Evolutionary conservation across 2,329 filamentous ascomycete species (phyloP), one percentile per base, ranked within the genome.

Genomic region (Coniochaeta prunicola): DNA sequence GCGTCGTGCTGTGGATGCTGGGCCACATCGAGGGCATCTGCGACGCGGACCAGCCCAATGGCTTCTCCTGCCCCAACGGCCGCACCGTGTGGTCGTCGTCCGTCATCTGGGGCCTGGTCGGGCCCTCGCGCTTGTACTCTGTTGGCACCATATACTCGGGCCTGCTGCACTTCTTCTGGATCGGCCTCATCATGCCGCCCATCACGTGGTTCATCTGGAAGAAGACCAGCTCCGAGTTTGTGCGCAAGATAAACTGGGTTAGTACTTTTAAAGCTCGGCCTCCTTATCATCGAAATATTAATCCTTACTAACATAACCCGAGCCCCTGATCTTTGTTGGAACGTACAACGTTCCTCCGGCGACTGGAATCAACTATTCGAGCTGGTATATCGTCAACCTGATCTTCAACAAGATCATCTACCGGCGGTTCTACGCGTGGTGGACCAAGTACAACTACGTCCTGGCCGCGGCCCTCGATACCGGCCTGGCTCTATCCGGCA

Each of bases 21-120:
- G 70, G 71, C 19, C 73, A 78, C 45, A 84, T 86, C 58, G 63
- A 72, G 2, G 70, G 74, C 10, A 73, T 84, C 13, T 86, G 81
- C 60, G 64, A 65, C 74, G 74, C 36, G 64, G 45, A 50, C 17
- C 17, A 19, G 70, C 17, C 75, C 78, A 61, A 78, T 75, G 61
- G 76, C 69, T 4, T 85, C 42, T 75, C 79, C 61, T 82, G 72
- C 64, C 79, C 79, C 15, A 76, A 75, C 15, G 76, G 80, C 63
- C 80, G 80, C 65, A 80, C 78, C 3, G 82, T 83, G 68, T 84
- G 83, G 67, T 65, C 80, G 0, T 79, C 81, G 1, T 77, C 80
- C 0, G 76, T 83, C 0, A 71, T 83, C 4, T 83, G 80, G 80
- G 81, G 80, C 26, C 80, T 78, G 83, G 82, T 83, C 40, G 80